Evolutionary conservation across 257 asterid species (phyloP).

Genomic region (Fraxinus americana): DNA sequence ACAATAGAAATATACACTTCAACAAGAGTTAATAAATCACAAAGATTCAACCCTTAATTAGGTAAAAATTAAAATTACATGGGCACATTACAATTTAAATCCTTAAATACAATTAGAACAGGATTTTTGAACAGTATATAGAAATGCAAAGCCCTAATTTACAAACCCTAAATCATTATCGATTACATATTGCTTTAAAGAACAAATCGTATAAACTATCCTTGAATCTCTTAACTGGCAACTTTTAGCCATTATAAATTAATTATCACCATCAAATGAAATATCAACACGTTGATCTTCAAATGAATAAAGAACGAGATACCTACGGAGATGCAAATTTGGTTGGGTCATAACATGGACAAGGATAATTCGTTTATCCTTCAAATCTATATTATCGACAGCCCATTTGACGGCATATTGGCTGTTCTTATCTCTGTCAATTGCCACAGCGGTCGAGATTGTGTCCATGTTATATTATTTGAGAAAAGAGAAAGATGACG

Average conservation of each 20-base stretch:
- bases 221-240: not conserved
- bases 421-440: slow-evolving; percentile 85
- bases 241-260: not conserved
- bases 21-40: not conserved
- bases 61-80: not conserved
- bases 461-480: not conserved
- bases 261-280: not conserved
- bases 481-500: not conserved
- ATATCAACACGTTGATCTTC: not conserved
- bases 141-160: not conserved
- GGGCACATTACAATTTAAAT: not conserved
- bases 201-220: not conserved
- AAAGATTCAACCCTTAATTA: not conserved
- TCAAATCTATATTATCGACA: slow-evolving; percentile 53
- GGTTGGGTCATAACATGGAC: slow-evolving; percentile 57
- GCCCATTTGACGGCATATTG: slow-evolving; percentile 87
- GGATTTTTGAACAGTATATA: not conserved
- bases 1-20: not conserved
- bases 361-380: slow-evolving; percentile 48
- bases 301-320: slow-evolving; percentile 6
- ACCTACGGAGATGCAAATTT: slow-evolving; percentile 45
- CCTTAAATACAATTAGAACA: slow-evolving; percentile 2
- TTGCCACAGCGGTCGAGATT: slow-evolving; percentile 64
- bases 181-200: not conserved
- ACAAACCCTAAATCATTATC: not conserved